A percentile compares a stretch with the other conserved stretches of the same genome.
phyloP scores from a whole-genome alignment of 768 basidiomycete genomes.

The Rhodotorula babjevae region DNA sequence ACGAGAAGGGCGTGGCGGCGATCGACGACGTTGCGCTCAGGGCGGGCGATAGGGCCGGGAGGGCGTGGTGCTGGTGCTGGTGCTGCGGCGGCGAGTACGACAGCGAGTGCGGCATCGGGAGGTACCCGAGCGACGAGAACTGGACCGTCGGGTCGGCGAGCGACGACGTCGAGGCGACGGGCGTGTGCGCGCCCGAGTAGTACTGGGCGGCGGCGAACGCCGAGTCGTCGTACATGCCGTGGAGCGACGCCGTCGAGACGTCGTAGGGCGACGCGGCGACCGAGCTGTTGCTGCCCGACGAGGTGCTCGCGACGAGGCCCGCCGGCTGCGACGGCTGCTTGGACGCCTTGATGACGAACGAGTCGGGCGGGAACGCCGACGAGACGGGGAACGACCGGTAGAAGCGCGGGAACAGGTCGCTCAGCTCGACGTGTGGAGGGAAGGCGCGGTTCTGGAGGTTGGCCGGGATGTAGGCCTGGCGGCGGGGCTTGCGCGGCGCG shows the following conservation, averaged over 20 bases:
- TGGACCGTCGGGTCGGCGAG: constrained; percentile 1
- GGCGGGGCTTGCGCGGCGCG: constrained; percentile 24
- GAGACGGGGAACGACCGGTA: constrained; percentile 69
- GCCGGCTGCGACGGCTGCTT: not conserved
- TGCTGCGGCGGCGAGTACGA: not conserved
- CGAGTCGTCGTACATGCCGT: not conserved
- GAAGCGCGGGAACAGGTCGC: constrained; percentile 57
- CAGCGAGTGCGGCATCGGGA: not conserved
- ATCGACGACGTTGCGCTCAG: not conserved
- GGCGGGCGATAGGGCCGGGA: constrained; percentile 7
- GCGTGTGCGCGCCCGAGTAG: not conserved
- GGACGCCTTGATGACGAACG: constrained; percentile 15
- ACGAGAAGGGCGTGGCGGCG: not conserved
- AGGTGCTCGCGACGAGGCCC: not conserved
- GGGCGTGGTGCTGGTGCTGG: not conserved
- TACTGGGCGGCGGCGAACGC: not conserved
- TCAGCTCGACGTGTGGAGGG: constrained; percentile 53
- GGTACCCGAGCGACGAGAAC: not conserved
- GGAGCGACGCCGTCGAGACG: not conserved
- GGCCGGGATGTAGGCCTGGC: constrained; percentile 17
- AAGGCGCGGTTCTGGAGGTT: constrained; percentile 51
- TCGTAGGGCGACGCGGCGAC: not conserved
- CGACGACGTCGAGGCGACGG: not conserved
- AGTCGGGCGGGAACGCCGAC: constrained; percentile 53
- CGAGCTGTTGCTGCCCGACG: too few relatives aligned